Evolutionary conservation across 495 filamentous ascomycete species (phyloP), one percentile per base, ranked within the genome.

Genomic region (Hypoxylon rickii): DNA sequence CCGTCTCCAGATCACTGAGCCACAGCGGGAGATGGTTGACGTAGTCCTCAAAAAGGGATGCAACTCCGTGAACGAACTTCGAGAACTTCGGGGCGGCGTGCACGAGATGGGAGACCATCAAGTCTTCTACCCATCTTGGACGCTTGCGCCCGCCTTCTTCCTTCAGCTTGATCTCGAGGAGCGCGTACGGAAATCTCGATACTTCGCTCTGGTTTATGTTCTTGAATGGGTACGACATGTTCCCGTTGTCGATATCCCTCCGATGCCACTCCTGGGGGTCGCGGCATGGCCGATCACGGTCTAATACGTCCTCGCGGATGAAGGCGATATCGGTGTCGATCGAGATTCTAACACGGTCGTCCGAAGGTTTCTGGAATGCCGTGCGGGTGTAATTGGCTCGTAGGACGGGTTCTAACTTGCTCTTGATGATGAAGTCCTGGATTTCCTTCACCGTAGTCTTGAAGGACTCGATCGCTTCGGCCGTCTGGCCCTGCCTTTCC

Each of bases 21-120:
- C 94, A 98, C 79, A 97, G 96, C 3, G 94, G 94, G 51, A 98
- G 85, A 50, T 81, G 90, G 73, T 97, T 97, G 70, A 98, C 93
- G 66, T 96, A 78, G 67, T 97, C 95, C 53, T 97, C 95, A 64
- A 96, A 97, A 6, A 97, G 77, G 31, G 85, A 83, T 10, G 92
- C 92, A 1, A 95, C 85, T 52, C 95, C 94, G 61, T 98, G 94
- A 16, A 93, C 88, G 64, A 97, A 97, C 67, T 98, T 98, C 33
- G 90, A 96, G 73, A 98, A 98, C 17, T 89, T 83, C 2, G 92
- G 89, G 2, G 87, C 86, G 43, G 89, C 84, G 70, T 94, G 91
- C 41, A 98, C 88, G 12, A 98, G 82, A 66, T 98, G 94, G 7
- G 90, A 96, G 38, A 82, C 79, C 84, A 94, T 96, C 45, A 98